These are phyloP conservation scores for Amphicarpaea edgeworthii DNA, from an alignment of 306 rosid species.

Conservation along the genomic window DNA sequence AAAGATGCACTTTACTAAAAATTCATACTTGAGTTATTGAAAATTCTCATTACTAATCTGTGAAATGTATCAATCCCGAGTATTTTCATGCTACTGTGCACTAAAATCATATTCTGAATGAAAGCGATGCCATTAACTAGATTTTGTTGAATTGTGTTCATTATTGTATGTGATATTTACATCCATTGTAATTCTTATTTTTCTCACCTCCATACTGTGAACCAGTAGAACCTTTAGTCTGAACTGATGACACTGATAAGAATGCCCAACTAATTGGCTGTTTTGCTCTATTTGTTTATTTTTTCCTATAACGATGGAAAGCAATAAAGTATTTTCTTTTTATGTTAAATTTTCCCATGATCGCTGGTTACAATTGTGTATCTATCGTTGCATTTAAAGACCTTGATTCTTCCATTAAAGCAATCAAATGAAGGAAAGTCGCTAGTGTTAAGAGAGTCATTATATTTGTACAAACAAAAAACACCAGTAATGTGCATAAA, in stretches of 20 bases:
- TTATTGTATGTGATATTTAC: background rate
- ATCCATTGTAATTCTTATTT: background rate
- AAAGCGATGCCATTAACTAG: background rate
- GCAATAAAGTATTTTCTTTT: background rate
- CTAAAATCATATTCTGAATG: conserved; percentile 17
- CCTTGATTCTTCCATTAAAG: background rate
- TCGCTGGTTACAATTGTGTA: background rate
- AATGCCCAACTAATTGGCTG: background rate
- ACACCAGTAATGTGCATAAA: background rate
- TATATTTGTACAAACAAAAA: background rate
- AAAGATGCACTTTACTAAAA: background rate
- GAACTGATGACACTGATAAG: background rate
- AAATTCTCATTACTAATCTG: background rate
- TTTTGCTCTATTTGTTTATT: background rate
- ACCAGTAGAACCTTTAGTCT: background rate
- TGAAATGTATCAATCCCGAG: background rate
- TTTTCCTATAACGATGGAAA: background rate
- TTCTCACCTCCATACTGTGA: background rate
- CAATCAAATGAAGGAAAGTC: background rate
- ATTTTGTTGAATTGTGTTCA: conserved; percentile 2
- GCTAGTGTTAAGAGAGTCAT: background rate
- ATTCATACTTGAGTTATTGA: background rate
- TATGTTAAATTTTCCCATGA: background rate
- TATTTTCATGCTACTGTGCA: background rate
- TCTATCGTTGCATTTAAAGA: background rate